phyloP scores from a whole-genome alignment of 768 basidiomycete species.

The Lentinula aciculospora region DNA sequence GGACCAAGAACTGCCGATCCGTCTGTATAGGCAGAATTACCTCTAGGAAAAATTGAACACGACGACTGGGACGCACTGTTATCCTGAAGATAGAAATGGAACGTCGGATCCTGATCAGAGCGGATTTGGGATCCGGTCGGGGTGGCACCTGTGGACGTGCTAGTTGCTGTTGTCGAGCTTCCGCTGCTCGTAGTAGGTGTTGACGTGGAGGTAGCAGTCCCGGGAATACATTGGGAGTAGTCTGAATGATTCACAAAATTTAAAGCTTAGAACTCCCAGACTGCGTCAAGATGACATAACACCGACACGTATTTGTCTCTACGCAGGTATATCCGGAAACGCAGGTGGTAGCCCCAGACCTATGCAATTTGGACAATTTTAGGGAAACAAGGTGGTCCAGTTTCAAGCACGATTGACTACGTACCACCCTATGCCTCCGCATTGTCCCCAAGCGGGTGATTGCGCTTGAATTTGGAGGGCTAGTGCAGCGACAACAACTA shows the following conservation, averaged over 20 bases:
- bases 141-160: conserved; percentile 26
- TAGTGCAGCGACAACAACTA: background rate
- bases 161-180: conserved; percentile 21
- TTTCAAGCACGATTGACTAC: background rate
- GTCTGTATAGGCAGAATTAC: conserved; percentile 21
- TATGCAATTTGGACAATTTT: conserved; percentile 12
- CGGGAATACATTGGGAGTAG: conserved; percentile 51
- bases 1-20: conserved; percentile 47
- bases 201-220: conserved; percentile 17
- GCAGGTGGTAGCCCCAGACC: conserved; percentile 39
- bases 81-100: conserved; percentile 52
- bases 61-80: conserved; percentile 24
- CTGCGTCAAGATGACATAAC: background rate
- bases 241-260: conserved; percentile 25
- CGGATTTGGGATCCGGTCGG: conserved; percentile 46
- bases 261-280: background rate
- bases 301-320: conserved; percentile 31
- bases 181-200: conserved; percentile 22
- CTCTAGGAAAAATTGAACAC: background rate
- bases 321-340: conserved; percentile 38
- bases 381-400: background rate
- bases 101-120: conserved; percentile 45
- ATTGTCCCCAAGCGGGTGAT: conserved; percentile 35
- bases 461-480: conserved; percentile 23
- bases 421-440: conserved; percentile 37